A percentile compares a stretch with the other conserved stretches of the same genome.
Conservation (phyloP, 2,329 filamentous ascomycete species). For the Thielaviopsis musarum region DNA sequence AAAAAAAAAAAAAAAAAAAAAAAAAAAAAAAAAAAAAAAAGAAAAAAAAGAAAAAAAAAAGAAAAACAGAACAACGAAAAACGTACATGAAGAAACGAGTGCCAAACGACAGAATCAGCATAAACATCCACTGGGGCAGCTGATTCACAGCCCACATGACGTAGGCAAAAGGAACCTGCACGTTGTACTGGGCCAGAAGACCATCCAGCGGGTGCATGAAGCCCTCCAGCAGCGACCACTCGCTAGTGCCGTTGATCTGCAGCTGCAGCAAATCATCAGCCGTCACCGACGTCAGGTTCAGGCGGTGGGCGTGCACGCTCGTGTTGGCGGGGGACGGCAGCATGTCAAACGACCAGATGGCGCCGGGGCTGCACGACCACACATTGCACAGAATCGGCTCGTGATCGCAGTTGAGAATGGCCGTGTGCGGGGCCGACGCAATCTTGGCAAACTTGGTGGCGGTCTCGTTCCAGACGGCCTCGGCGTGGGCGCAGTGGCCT, state of each 20-base stretch:
- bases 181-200: slow-evolving; percentile 40
- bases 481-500: slow-evolving; percentile 49
- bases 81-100: slow-evolving; percentile 65
- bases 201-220: slow-evolving; percentile 66
- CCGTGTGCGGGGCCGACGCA: slow-evolving; percentile 49
- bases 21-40: neutral
- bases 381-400: slow-evolving; percentile 59
- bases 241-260: slow-evolving; percentile 33
- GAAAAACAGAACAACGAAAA: too few relatives aligned
- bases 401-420: slow-evolving; percentile 54
- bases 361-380: slow-evolving; percentile 49
- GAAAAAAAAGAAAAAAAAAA: neutral
- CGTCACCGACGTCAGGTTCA: slow-evolving; percentile 55
- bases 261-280: slow-evolving; percentile 45
- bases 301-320: slow-evolving; percentile 44
- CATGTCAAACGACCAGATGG: slow-evolving; percentile 50
- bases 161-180: slow-evolving; percentile 50
- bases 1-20: neutral
- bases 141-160: slow-evolving; percentile 48
- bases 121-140: slow-evolving; percentile 59
- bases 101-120: slow-evolving; percentile 57
- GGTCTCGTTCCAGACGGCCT: slow-evolving; percentile 50
- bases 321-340: slow-evolving; percentile 46
- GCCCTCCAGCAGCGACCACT: slow-evolving; percentile 37
- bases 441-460: slow-evolving; percentile 44